Conservation (phyloP, 1,139 yeast genomes). For the Geotrichum carabidarum region DNA sequence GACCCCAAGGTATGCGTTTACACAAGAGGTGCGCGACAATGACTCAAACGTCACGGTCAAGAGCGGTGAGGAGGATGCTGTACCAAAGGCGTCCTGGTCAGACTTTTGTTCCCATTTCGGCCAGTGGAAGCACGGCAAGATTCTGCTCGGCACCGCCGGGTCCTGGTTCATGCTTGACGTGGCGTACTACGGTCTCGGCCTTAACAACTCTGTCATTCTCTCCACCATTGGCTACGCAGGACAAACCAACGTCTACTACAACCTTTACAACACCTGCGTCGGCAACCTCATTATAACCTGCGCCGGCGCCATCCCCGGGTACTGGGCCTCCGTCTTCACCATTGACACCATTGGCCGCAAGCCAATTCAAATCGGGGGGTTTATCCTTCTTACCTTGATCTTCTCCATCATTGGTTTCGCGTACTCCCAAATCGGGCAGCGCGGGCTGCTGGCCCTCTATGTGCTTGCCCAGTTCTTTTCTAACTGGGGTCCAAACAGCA, state of each 20-base stretch:
- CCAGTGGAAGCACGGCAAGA: conserved; percentile 82
- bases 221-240: conserved; percentile 80
- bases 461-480: conserved; percentile 61
- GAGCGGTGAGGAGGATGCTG: conserved; percentile 22
- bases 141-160: conserved; percentile 88
- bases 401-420: conserved; percentile 62
- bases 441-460: conserved; percentile 58
- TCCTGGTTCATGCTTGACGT: conserved; percentile 96
- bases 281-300: conserved; percentile 53
- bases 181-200: conserved; percentile 86
- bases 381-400: conserved; percentile 52
- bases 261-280: conserved; percentile 52
- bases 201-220: conserved; percentile 76
- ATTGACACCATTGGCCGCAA: conserved; percentile 59
- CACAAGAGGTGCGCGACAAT: no score
- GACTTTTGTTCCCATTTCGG: conserved; percentile 55
- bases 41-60: neutral
- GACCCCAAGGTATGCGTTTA: conserved; percentile 78
- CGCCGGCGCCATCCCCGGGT: conserved; percentile 67
- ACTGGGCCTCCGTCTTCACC: conserved; percentile 56
- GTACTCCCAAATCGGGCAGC: conserved; percentile 44
- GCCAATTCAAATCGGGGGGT: conserved; percentile 56
- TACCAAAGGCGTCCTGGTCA: conserved; percentile 45
- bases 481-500: conserved; percentile 83
- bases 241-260: conserved; percentile 58